A percentile compares a stretch with the other conserved stretches of the same genome.
Conservation (phyloP, 108 stramenopile species). For the Ochromonas danica region DNA sequence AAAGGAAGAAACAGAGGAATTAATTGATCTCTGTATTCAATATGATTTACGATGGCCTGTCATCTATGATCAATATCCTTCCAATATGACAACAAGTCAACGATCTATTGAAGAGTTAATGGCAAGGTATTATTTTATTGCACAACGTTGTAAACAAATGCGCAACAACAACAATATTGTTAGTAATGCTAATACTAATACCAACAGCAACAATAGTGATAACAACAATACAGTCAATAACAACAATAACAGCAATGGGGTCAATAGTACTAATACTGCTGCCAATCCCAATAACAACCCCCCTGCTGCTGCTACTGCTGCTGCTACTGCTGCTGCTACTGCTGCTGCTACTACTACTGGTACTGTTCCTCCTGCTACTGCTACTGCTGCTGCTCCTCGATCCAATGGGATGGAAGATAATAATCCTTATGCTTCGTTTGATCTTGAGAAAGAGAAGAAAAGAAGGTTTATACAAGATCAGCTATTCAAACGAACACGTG, state of each 20-base stretch:
- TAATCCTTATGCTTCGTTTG: no score
- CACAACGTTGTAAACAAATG: slow-evolving; percentile 6
- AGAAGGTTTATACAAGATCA: slow-evolving; percentile 23
- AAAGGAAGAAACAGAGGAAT: slow-evolving; percentile 76
- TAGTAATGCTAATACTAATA: no score
- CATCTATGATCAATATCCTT: slow-evolving; percentile 40
- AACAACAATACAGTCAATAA: no score
- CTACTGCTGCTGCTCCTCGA: no score
- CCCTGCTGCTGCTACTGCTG: background rate
- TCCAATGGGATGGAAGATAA: no score
- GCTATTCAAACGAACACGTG: slow-evolving; percentile 17
- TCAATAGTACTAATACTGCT: background rate
- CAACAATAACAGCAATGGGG: background rate
- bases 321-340: background rate
- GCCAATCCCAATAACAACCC: background rate
- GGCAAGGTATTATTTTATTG: slow-evolving; percentile 81
- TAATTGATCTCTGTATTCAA: slow-evolving; percentile 70
- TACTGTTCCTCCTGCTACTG: background rate
- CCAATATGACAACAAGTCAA: slow-evolving; percentile 48
- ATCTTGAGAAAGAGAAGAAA: slow-evolving; percentile 5
- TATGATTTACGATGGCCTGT: slow-evolving; percentile 92
- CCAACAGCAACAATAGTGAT: no score
- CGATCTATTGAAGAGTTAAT: slow-evolving; percentile 74
- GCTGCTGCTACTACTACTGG: no score
- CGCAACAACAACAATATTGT: background rate